phyloP scores from a whole-genome alignment of 371 early-diverging fungal genomes.

The Apophysomyces elegans region DNA sequence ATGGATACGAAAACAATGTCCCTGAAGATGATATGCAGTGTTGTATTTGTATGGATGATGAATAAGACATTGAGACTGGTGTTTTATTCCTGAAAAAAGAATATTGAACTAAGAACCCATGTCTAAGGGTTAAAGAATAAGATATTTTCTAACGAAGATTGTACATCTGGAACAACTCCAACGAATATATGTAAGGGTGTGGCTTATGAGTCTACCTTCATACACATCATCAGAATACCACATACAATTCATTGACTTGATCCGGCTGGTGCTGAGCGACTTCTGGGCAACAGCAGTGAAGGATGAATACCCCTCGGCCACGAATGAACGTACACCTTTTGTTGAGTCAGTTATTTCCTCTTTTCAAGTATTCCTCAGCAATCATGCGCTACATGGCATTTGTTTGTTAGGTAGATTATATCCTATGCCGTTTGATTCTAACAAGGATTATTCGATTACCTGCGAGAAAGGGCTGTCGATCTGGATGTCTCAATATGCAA shows the following conservation, averaged over 20 bases:
- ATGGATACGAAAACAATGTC: not conserved
- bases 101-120: no score
- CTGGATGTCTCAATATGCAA: slow-evolving; percentile 2
- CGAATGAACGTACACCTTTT: slow-evolving; percentile 12
- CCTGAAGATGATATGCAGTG: not conserved
- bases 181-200: no score
- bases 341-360: slow-evolving; percentile 14
- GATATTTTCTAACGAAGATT: no score
- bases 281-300: slow-evolving; percentile 4
- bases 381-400: not conserved
- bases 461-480: slow-evolving; percentile 19
- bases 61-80: no score
- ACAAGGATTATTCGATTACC: slow-evolving; percentile 9
- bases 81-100: no score
- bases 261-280: slow-evolving; percentile 12
- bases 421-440: not conserved
- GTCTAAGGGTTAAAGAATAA: no score
- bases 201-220: no score
- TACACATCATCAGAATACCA: not conserved
- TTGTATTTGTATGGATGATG: no score
- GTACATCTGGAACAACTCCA: no score
- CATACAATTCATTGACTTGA: not conserved
- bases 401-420: slow-evolving; percentile 12
- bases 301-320: slow-evolving; percentile 1
- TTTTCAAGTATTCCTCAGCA: slow-evolving; percentile 21